A percentile compares a stretch with the other conserved stretches of the same genome.
These are phyloP conservation scores for Russula emetica DNA, from an alignment of 768 basidiomycete genomes.

Conservation along the genomic window DNA sequence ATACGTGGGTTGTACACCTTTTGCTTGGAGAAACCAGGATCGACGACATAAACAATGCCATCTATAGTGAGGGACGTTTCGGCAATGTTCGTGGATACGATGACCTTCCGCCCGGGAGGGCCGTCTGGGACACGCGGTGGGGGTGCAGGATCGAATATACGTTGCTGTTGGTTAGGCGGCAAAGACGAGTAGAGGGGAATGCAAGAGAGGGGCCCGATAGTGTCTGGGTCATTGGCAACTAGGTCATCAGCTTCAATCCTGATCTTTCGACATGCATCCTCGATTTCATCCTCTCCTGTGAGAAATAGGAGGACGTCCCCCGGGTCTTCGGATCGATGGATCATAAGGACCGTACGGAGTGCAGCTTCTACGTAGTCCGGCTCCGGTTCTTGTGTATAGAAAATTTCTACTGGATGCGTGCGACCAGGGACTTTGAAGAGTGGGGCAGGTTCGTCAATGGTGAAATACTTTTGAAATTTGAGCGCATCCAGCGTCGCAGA, in stretches of 20 bases:
- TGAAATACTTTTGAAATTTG: constrained; percentile 96
- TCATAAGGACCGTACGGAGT: constrained; percentile 94
- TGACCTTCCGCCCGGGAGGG: constrained; percentile 87
- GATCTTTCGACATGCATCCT: constrained; percentile 92
- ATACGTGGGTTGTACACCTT: constrained; percentile 98
- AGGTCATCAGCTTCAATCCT: constrained; percentile 87
- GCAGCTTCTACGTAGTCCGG: constrained; percentile 97
- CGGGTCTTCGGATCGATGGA: constrained; percentile 90
- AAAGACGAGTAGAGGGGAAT: constrained; percentile 94
- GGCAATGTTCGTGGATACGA: constrained; percentile 95
- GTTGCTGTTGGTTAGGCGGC: constrained; percentile 91
- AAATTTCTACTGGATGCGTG: constrained; percentile 93
- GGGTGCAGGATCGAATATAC: constrained; percentile 92
- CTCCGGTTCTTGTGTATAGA: constrained; percentile 89
- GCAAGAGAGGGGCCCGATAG: constrained; percentile 83
- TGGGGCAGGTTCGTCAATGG: constrained; percentile 51
- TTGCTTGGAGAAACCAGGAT: constrained; percentile 96
- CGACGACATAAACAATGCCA: constrained; percentile 98
- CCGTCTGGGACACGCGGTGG: constrained; percentile 54
- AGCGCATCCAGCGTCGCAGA: constrained; percentile 94
- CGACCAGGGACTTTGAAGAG: constrained; percentile 89
- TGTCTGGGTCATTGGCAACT: constrained; percentile 58
- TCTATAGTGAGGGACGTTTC: constrained; percentile 98
- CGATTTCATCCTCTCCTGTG: constrained; percentile 98
- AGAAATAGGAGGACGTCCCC: constrained; percentile 94